A percentile compares a stretch with the other conserved stretches of the same genome.
Conservation (phyloP, 768 basidiomycete genomes). For the Kwoniella sp. region DNA sequence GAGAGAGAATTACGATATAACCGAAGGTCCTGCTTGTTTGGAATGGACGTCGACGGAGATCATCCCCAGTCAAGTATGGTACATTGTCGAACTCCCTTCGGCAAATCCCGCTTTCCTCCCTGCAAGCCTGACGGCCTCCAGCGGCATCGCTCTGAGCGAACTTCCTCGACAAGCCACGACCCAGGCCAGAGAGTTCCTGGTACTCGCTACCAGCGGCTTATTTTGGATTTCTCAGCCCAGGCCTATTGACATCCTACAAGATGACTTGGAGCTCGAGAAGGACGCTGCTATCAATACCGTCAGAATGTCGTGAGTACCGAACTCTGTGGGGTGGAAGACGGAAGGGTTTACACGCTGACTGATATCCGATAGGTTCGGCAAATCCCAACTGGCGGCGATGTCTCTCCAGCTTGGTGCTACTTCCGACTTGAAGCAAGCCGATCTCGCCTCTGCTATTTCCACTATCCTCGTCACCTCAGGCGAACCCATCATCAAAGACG, state of each 20-base stretch:
- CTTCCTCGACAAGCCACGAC: conserved; percentile 34
- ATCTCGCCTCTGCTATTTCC: conserved; percentile 32
- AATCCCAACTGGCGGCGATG: conserved; percentile 43
- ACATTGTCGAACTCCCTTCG: conserved; percentile 39
- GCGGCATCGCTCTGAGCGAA: conserved; percentile 32
- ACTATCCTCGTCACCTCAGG: conserved; percentile 33
- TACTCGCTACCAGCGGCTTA: conserved; percentile 84
- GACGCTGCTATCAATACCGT: conserved; percentile 81
- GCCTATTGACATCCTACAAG: conserved; percentile 79
- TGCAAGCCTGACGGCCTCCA: conserved; percentile 8
- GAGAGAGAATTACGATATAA: conserved; percentile 40
- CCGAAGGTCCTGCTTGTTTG: conserved; percentile 28
- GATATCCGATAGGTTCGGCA: conserved; percentile 33
- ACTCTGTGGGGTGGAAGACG: too few relatives aligned
- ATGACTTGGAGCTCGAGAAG: conserved; percentile 78
- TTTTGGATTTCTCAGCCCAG: conserved; percentile 78
- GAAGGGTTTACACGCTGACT: not conserved
- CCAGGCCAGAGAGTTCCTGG: conserved; percentile 59
- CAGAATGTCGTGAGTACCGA: conserved; percentile 71
- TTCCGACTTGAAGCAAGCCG: conserved; percentile 27
- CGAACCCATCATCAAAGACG: conserved; percentile 32
- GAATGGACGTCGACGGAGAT: conserved; percentile 30
- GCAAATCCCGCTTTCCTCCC: conserved; percentile 30
- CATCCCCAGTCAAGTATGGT: conserved; percentile 44
- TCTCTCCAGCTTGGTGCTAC: conserved; percentile 33